Base-by-base conservation (phyloP, 495 filamentous ascomycete genomes). In the Daldinia concentrica region DNA sequence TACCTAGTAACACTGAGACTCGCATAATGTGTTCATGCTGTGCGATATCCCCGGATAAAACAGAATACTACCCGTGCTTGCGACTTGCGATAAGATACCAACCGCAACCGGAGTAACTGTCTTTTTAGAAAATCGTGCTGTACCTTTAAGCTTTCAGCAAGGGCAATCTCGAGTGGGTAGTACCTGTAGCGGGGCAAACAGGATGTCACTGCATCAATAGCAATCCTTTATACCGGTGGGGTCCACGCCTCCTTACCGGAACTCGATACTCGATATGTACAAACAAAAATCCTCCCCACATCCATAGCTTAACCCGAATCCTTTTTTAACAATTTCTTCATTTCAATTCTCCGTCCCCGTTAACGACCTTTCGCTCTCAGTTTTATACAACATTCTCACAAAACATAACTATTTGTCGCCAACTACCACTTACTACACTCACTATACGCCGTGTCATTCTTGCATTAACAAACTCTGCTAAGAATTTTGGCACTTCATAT, bases 231-330 rank as follows among this genome's bases (percentile, higher is more conserved):
- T 27, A 54, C 11, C 9, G 43, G 43, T 24, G 43, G 43, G 41
- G 43, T 24, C 9, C 2, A 9, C n/a, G n/a, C n/a, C n/a, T n/a
- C n/a, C n/a, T n/a, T n/a, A 24, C 45, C 7, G 17, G 24, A 26
- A n/a, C n/a, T n/a, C n/a, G n/a, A n/a, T n/a, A n/a, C 45, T 51
- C 24, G 24, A 51, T 48, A 48, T 22, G 41, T 51, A 51, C 15
- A 26, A 51, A 51, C 19, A 51, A 62, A 68, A 67, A 56, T 61
- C 65, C 37, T 62, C 50, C 27, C 50, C 41, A 56, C 58, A 57
- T 57, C 58, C 17, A 58, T 61, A 69, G 56, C 36, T 56, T 37
- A 15, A 19, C 7, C 55, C 56, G 17, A 29, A 34, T 65, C 22
- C 39, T 34, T 57, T 57, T 57, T 52, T 39, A 26, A 52, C 55